Percentiles rank a stretch among this genome's conserved stretches.
These are phyloP conservation scores for Luvunga scandens DNA, from an alignment of 345 rosid species.

Conservation along the genomic window DNA sequence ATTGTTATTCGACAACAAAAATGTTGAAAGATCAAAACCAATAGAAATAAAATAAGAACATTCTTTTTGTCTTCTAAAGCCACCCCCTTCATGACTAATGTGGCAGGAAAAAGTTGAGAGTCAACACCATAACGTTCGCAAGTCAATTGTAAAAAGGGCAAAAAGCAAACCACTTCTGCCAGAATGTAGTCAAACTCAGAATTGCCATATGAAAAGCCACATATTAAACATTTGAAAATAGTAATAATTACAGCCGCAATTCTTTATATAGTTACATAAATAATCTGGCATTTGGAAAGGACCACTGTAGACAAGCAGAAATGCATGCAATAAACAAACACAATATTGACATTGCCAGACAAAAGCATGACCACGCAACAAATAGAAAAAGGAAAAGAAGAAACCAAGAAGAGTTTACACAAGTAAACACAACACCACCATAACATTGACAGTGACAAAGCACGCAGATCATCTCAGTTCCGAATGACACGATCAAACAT, in stretches of 20 bases:
- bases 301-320: not conserved
- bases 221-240: not conserved
- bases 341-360: not conserved
- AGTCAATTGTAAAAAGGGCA: not conserved
- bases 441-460: not conserved
- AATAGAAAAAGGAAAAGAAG: not conserved
- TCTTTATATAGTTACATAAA: not conserved
- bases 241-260: not conserved
- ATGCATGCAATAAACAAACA: not conserved
- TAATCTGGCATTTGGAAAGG: not conserved
- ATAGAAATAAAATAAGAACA: not conserved
- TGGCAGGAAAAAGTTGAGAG: not conserved
- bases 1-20: not conserved
- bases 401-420: no score
- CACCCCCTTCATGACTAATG: not conserved
- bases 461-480: not conserved
- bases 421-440: not conserved
- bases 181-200: not conserved
- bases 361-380: not conserved
- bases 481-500: not conserved
- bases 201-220: not conserved
- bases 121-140: not conserved
- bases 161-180: not conserved
- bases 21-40: not conserved
- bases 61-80: not conserved